Percentiles rank a stretch among this genome's conserved stretches.
phyloP scores from a whole-genome alignment of 2,329 filamentous ascomycete genomes.

The Aspergillus floridensis region DNA sequence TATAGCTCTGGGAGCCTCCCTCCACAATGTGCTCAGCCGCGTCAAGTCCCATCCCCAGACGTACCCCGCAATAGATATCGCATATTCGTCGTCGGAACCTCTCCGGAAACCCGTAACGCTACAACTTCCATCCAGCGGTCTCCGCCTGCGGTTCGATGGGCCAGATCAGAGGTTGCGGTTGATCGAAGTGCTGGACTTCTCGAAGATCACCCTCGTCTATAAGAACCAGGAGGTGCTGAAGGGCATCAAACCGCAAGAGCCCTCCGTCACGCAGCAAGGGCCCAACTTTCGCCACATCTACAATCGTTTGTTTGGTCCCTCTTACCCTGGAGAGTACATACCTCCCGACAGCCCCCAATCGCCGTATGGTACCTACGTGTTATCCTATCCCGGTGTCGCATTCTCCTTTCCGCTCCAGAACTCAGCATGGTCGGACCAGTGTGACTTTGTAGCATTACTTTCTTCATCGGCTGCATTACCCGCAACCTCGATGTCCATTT shows the following conservation, averaged over 20 bases:
- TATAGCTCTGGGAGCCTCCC: slow-evolving; percentile 79
- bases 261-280: slow-evolving; percentile 48
- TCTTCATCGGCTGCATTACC: slow-evolving; percentile 73
- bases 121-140: slow-evolving; percentile 75
- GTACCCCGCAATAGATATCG: slow-evolving; percentile 79
- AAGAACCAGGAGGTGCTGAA: slow-evolving; percentile 78
- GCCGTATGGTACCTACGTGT: slow-evolving; percentile 71
- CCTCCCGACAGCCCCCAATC: slow-evolving; percentile 54
- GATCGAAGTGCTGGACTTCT: slow-evolving; percentile 88
- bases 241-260: slow-evolving; percentile 34
- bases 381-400: slow-evolving; percentile 92
- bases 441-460: slow-evolving; percentile 81
- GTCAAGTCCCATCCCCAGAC: slow-evolving; percentile 81
- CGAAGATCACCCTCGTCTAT: slow-evolving; percentile 78
- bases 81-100: slow-evolving; percentile 73
- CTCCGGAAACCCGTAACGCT: slow-evolving; percentile 73
- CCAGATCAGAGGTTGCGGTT: slow-evolving; percentile 86
- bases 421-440: slow-evolving; percentile 68
- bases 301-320: slow-evolving; percentile 86
- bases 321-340: slow-evolving; percentile 90
- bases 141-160: slow-evolving; percentile 89
- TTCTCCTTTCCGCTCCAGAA: slow-evolving; percentile 82
- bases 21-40: slow-evolving; percentile 83
- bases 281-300: slow-evolving; percentile 88
- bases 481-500: slow-evolving; percentile 85